These are phyloP conservation scores for Ustilago lituana DNA, from an alignment of 1,284 basidiomycete genomes.

Conservation along the genomic window DNA sequence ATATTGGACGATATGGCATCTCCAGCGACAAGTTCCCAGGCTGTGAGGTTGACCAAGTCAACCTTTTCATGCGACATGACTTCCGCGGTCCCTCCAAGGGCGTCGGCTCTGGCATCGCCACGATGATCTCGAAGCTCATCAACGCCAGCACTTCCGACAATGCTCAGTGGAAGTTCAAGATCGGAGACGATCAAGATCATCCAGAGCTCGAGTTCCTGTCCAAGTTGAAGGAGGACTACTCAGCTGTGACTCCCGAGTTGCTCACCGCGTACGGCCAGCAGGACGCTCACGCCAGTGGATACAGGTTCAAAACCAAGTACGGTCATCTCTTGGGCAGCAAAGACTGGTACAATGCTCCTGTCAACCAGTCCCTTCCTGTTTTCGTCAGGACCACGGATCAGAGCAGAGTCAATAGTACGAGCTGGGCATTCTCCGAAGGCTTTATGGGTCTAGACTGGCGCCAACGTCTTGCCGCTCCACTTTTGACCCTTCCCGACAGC, in stretches of 20 bases:
- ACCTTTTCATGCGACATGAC: constrained; percentile 26
- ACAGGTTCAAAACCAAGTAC: constrained; percentile 17
- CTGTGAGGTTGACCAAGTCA: constrained; percentile 25
- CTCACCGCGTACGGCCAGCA: constrained; percentile 20
- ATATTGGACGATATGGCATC: constrained; percentile 16
- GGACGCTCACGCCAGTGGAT: constrained; percentile 19
- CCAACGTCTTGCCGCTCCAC: constrained; percentile 11
- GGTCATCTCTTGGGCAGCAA: constrained; percentile 11
- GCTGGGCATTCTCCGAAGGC: constrained; percentile 17
- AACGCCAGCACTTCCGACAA: constrained; percentile 11
- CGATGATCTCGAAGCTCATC: constrained; percentile 22
- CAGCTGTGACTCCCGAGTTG: constrained; percentile 16
- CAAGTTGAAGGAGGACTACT: constrained; percentile 9
- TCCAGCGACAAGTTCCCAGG: neutral
- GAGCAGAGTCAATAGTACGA: constrained; percentile 20
- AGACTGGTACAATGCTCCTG: constrained; percentile 22
- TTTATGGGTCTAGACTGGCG: constrained; percentile 21
- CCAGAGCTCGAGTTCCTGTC: constrained; percentile 20
- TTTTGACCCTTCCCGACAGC: constrained; percentile 22
- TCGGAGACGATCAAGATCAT: constrained; percentile 13
- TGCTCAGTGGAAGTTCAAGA: constrained; percentile 2
- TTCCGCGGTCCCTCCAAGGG: constrained; percentile 28
- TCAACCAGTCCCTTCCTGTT: constrained; percentile 17
- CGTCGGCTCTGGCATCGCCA: constrained; percentile 15
- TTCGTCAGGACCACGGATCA: constrained; percentile 25